phyloP scores from a whole-genome alignment of 768 basidiomycete genomes.

The Phaffia tasmanica region DNA sequence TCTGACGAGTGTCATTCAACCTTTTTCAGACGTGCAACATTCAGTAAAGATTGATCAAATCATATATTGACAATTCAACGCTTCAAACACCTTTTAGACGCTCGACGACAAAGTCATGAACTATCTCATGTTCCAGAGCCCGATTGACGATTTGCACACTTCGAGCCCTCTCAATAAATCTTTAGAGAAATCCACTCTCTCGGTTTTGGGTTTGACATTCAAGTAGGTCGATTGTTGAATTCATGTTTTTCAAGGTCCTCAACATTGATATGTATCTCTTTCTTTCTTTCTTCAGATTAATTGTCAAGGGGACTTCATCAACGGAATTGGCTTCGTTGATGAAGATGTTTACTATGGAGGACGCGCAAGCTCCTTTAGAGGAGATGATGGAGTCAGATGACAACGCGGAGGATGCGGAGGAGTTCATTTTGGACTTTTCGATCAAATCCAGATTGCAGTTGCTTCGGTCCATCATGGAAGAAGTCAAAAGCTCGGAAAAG shows the following conservation, averaged over 20 bases:
- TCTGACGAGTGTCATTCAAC: neutral
- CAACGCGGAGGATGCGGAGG: constrained; percentile 16
- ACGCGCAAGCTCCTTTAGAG: constrained; percentile 15
- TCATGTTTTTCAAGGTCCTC: neutral
- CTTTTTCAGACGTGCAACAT: neutral
- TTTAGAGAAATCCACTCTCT: constrained; percentile 9
- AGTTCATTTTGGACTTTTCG: constrained; percentile 21
- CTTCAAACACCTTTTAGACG: neutral
- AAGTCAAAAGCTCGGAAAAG: constrained; percentile 7
- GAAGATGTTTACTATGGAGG: constrained; percentile 18
- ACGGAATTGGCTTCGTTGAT: constrained; percentile 8
- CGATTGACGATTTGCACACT: constrained; percentile 7
- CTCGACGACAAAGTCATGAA: constrained; percentile 14
- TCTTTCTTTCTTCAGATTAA: neutral
- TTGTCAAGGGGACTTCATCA: constrained; percentile 4
- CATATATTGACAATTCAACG: too few species aligned
- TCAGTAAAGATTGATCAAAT: neutral
- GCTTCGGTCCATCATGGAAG: constrained; percentile 8
- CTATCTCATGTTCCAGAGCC: constrained; percentile 25
- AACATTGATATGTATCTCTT: neutral
- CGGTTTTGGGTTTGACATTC: constrained; percentile 13
- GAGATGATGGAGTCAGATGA: constrained; percentile 16
- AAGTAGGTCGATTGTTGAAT: neutral
- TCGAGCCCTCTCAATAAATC: neutral
- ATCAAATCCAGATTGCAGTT: constrained; percentile 15